phyloP scores from a whole-genome alignment of 139 green algal species.

The Haematococcus lacustris region DNA sequence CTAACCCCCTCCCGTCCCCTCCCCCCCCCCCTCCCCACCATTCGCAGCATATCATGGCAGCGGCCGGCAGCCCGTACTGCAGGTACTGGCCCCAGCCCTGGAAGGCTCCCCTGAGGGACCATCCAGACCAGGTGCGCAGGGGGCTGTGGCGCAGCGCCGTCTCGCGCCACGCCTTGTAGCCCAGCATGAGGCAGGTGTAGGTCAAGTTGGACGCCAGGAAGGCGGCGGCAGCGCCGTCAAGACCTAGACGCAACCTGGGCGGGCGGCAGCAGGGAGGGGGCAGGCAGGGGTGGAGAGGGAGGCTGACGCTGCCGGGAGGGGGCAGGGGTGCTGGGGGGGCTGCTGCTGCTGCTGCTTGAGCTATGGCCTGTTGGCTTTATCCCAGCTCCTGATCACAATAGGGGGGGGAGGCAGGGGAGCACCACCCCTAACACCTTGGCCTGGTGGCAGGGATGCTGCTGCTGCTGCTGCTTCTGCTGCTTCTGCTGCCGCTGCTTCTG shows the following conservation, averaged over 20 bases:
- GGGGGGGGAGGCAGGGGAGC: too few species aligned
- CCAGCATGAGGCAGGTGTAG: slow-evolving; percentile 10
- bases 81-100: slow-evolving; percentile 38
- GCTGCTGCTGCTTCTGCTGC: too few species aligned
- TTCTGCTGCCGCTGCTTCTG: too few species aligned
- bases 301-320: background rate
- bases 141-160: slow-evolving; percentile 3
- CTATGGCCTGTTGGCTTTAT: background rate
- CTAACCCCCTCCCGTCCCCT: background rate
- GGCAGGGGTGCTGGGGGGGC: background rate
- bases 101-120: slow-evolving; percentile 13
- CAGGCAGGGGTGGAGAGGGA: background rate
- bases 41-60: slow-evolving; percentile 31
- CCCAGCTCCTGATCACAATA: background rate
- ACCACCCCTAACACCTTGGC: too few species aligned
- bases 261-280: too few species aligned
- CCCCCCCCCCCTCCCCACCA: background rate
- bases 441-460: too few species aligned
- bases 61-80: slow-evolving; percentile 26
- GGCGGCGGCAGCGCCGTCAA: slow-evolving; percentile 59
- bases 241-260: slow-evolving; percentile 24
- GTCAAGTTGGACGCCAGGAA: slow-evolving; percentile 25
- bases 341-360: background rate
- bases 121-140: slow-evolving; percentile 11
- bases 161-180: slow-evolving; percentile 10